Conservation (phyloP, 371 early-diverging fungal species). For the Pancytospora philotis region DNA sequence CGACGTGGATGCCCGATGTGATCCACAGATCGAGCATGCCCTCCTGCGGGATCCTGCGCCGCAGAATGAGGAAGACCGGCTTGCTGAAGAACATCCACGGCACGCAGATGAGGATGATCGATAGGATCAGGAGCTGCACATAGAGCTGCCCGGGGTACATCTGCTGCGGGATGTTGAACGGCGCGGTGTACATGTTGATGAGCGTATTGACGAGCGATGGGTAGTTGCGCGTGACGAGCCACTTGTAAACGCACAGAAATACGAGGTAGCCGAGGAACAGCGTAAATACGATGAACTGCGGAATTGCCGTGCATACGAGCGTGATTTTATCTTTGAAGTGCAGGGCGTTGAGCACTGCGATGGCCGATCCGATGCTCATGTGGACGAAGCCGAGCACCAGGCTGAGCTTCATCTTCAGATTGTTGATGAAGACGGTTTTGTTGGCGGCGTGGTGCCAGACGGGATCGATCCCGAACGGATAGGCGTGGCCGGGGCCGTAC, state of each 20-base stretch:
- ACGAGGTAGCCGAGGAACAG: slow-evolving; percentile 86
- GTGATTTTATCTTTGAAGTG: slow-evolving; percentile 70
- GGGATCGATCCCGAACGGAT: slow-evolving; percentile 64
- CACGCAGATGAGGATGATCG: slow-evolving; percentile 74
- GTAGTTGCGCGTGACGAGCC: slow-evolving; percentile 75
- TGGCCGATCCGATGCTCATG: slow-evolving; percentile 82
- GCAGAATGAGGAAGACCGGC: slow-evolving; percentile 66
- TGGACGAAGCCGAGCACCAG: slow-evolving; percentile 90
- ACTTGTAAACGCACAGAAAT: slow-evolving; percentile 83
- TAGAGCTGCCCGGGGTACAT: slow-evolving; percentile 62
- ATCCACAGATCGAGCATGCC: slow-evolving; percentile 57
- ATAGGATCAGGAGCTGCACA: slow-evolving; percentile 71
- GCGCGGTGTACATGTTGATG: slow-evolving; percentile 92
- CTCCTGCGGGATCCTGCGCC: slow-evolving; percentile 27
- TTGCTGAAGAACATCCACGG: slow-evolving; percentile 96
- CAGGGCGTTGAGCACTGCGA: slow-evolving; percentile 76
- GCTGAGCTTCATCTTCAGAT: slow-evolving; percentile 98
- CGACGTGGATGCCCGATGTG: slow-evolving; percentile 90
- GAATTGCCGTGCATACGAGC: slow-evolving; percentile 75
- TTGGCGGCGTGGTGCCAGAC: slow-evolving; percentile 86
- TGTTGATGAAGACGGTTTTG: slow-evolving; percentile 77
- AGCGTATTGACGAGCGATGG: slow-evolving; percentile 89
- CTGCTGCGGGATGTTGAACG: slow-evolving; percentile 71
- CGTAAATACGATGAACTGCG: slow-evolving; percentile 81
- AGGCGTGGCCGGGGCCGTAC: slow-evolving; percentile 61